phyloP scores from a whole-genome alignment of 2,329 filamentous ascomycete genomes.

The Verticillium longisporum region DNA sequence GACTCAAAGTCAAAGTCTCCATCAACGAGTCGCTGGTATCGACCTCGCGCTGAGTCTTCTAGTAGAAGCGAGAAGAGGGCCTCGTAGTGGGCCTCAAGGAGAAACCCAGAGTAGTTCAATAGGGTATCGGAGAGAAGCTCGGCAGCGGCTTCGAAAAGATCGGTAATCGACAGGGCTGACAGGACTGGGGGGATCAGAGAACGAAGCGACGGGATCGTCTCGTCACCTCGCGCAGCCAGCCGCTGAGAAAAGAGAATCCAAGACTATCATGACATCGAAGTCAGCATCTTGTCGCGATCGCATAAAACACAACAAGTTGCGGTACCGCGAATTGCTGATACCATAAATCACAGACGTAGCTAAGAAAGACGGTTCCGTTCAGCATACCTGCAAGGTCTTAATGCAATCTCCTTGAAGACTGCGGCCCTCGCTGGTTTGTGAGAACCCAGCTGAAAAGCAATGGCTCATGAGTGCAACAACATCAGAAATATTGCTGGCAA shows the following conservation, averaged over 20 bases:
- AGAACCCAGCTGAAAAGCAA: slow-evolving; percentile 22
- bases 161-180: slow-evolving; percentile 50
- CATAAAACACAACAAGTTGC: too few species aligned
- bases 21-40: slow-evolving; percentile 46
- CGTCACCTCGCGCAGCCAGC: slow-evolving; percentile 48
- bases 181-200: slow-evolving; percentile 54
- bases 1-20: slow-evolving; percentile 59
- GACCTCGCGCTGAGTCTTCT: slow-evolving; percentile 49
- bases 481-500: slow-evolving; percentile 33
- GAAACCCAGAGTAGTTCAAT: slow-evolving; percentile 56
- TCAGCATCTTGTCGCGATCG: not conserved
- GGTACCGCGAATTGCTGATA: not conserved
- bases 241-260: slow-evolving; percentile 71
- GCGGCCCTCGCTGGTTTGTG: slow-evolving; percentile 10
- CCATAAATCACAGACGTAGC: not conserved
- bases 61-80: slow-evolving; percentile 53
- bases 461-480: slow-evolving; percentile 30
- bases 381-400: slow-evolving; percentile 51
- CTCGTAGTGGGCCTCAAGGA: slow-evolving; percentile 51
- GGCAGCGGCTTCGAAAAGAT: slow-evolving; percentile 52
- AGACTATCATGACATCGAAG: slow-evolving; percentile 35
- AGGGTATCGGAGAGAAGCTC: slow-evolving; percentile 62
- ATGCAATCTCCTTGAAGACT: slow-evolving; percentile 48
- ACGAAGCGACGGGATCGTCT: slow-evolving; percentile 52
- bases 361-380: not conserved